These are phyloP conservation scores for Colletotrichum falcatum DNA, from an alignment of 2,329 filamentous ascomycete genomes.

Conservation along the genomic window DNA sequence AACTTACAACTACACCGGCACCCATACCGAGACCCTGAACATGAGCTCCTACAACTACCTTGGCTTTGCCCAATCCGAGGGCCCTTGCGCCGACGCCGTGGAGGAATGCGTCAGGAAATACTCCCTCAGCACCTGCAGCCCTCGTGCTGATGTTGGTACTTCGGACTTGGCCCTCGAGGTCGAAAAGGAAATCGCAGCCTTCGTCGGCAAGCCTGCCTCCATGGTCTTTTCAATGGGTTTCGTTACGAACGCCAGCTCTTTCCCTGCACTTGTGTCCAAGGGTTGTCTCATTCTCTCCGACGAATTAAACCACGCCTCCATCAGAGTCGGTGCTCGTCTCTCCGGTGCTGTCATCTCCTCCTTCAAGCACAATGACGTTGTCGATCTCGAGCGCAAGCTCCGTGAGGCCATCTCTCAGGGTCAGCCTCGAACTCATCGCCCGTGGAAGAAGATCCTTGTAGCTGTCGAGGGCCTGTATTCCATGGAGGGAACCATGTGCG, in stretches of 20 bases:
- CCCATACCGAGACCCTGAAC: slow-evolving; percentile 93
- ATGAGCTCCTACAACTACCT: slow-evolving; percentile 99
- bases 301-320: slow-evolving; percentile 97
- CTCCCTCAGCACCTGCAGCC: slow-evolving; percentile 84
- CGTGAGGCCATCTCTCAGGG: slow-evolving; percentile 96
- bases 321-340: slow-evolving; percentile 92
- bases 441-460: slow-evolving; percentile 99
- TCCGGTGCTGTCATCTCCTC: slow-evolving; percentile 95
- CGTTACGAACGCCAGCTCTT: slow-evolving; percentile 92
- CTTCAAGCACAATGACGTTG: slow-evolving; percentile 98
- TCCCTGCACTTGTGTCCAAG: slow-evolving; percentile 92
- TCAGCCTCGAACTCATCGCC: slow-evolving; percentile 96
- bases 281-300: slow-evolving; percentile 96
- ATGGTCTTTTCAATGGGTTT: slow-evolving; percentile 99
- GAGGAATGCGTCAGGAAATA: slow-evolving; percentile 89
- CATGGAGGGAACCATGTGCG: slow-evolving; percentile 99
- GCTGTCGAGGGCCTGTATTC: slow-evolving; percentile 98
- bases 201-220: slow-evolving; percentile 92
- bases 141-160: slow-evolving; percentile 86
- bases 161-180: slow-evolving; percentile 90
- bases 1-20: slow-evolving; percentile 89
- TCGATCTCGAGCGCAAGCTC: slow-evolving; percentile 84
- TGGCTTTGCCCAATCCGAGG: slow-evolving; percentile 96
- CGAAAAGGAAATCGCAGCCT: slow-evolving; percentile 87
- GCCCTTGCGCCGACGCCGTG: slow-evolving; percentile 92